Evolutionary conservation across 2,329 filamentous ascomycete genomes (phyloP), one percentile per base, ranked within the genome.

Genomic region (Pseudopyricularia javanii): DNA sequence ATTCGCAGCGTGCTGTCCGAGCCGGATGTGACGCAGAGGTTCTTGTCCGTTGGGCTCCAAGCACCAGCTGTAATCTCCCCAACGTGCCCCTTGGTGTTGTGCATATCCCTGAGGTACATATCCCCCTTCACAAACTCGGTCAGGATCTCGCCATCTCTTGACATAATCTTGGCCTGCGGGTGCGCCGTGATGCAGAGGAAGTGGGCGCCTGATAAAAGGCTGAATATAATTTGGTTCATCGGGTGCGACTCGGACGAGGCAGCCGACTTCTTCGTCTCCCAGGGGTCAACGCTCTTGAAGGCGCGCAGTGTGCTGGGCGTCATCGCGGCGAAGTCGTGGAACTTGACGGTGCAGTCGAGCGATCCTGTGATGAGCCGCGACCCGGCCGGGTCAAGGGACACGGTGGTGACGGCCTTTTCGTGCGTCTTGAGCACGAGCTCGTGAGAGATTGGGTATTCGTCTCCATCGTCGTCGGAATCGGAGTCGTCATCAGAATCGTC

Each of bases 61-160:
- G 85, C 86, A 22, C 88, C 91, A 22, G 85, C 86, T 3, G 89
- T 90, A 40, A 96, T 80, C 68, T 96, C 93, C 4, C 91, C 91
- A 51, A 96, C 83, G 68, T 98, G 93, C 1, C 93, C 93, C 66
- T 96, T 97, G 4, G 93, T 98, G 65, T 97, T 91, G 68, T 96
- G 82, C 86, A 97, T 94, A 66, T 98, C 93, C 53, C 91, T 80
- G 59, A 98, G 71, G 62, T 98, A 98, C 91, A 97, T 97, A 65
- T 98, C 93, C 47, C 93, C 93, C 70, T 98, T 98, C 59, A 90
- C 85, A 59, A 95, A 97, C 63, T 96, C 90, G 1, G 85, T 85
- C 49, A 94, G 61, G 7, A 86, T 76, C 47, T 94, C 88, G 37
- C 93, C 93, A 70, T 98, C 91, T 62, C 93, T 83, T 60, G 82